phyloP scores from a whole-genome alignment of 2,329 filamentous ascomycete species.

The Lachnellula willkommii region DNA sequence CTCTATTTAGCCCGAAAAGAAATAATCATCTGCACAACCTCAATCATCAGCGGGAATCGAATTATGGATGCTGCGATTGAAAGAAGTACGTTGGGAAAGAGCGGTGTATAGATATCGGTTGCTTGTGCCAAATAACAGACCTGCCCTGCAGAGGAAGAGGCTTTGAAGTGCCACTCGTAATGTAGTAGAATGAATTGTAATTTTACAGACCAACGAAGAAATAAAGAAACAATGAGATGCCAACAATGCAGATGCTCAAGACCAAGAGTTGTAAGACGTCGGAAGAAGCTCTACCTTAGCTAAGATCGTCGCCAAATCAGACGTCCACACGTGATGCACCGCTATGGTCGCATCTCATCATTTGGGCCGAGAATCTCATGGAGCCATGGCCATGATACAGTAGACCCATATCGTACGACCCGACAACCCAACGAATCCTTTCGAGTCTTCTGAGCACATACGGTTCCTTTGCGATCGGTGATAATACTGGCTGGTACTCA shows the following conservation, averaged over 20 bases:
- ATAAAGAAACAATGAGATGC: conserved; percentile 15
- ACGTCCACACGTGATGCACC: conserved; percentile 16
- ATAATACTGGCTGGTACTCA: conserved; percentile 8
- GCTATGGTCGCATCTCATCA: conserved; percentile 18
- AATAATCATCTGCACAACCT: conserved; percentile 88
- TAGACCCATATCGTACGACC: conserved; percentile 26
- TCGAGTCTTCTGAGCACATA: conserved; percentile 10
- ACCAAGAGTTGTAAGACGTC: conserved; percentile 2
- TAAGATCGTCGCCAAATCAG: conserved; percentile 10
- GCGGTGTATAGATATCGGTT: conserved; percentile 10
- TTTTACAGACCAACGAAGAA: conserved; percentile 4
- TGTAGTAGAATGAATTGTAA: not conserved
- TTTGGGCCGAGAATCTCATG: conserved; percentile 20
- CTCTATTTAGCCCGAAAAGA: conserved; percentile 58
- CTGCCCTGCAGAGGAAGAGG: not conserved
- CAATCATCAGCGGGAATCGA: conserved; percentile 80
- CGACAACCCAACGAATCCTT: conserved; percentile 18
- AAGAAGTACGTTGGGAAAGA: conserved; percentile 37
- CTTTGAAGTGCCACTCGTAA: conserved; percentile 39
- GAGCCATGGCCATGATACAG: conserved; percentile 12
- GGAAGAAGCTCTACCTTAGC: not conserved
- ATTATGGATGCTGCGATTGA: conserved; percentile 85
- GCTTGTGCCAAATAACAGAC: not conserved
- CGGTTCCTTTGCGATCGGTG: conserved; percentile 11
- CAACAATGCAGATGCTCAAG: not conserved